Base-by-base conservation (phyloP, 2,329 filamentous ascomycete species). In the Microcyclospora pomicola region DNA sequence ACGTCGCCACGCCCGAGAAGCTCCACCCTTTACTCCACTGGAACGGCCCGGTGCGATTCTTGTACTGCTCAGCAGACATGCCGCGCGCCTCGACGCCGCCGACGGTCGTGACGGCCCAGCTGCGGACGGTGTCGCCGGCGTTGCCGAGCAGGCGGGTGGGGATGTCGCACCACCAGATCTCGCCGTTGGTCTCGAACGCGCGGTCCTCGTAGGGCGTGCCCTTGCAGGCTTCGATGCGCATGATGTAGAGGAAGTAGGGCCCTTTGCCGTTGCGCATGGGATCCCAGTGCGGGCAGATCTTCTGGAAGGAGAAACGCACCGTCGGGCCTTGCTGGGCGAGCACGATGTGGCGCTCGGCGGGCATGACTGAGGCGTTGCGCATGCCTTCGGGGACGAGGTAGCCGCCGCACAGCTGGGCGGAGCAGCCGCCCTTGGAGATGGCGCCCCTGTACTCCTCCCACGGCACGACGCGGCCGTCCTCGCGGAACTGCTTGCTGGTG, bases 141-240 rank as follows among this genome's bases (percentile, higher is more conserved):
- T 66, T 66, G 1, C 84, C 84, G 14, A 92, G 62, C 40, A 78
- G 71, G 27, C 65, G 59, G 1, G 75, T 65, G 3, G 57, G 52
- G 3, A 95, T 71, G 59, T 95, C 88, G 2, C 76, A 61, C 76
- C 83, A 93, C 74, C 81, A 92, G 61, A 79, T 80, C 11, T 81
- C 82, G 42, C 88, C 81, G n/a, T 74, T 80, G 9, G 62, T 50
- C 55, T 82, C 72, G 38, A 94, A 73, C 0, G 82, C 74, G 1
- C 88, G 61, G 38, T 74, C 69, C 32, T 86, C 75, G 9, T 80
- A 72, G 36, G 78, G 73, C 6, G 72, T 64, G 0, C 41, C 42
- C 13, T 45, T 34, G 3, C 69, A 49, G 0, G 77, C 80, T 16
- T 77, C 67, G 19, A 84, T 70, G 39, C 70, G 69, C 13, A 94